A percentile compares a stretch with the other conserved stretches of the same genome.
phyloP scores from a whole-genome alignment of 208 protist genomes.

The Leishmania lainsoni region DNA sequence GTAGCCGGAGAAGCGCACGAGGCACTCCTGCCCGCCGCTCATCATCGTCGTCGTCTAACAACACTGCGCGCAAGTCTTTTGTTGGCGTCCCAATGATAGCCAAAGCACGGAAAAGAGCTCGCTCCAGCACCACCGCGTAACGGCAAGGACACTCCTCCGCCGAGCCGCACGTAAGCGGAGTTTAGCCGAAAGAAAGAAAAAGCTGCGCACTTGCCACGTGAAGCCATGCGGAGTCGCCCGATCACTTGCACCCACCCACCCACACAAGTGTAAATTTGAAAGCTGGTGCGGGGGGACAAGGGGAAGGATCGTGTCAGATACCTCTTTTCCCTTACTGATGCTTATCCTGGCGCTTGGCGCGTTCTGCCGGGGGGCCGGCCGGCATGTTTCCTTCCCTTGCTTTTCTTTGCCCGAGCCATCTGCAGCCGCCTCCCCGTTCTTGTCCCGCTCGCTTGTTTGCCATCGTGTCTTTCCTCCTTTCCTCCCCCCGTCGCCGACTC shows the following conservation, averaged over 20 bases:
- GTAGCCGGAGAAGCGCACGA: neutral
- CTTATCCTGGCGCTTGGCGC: neutral
- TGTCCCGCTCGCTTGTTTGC: neutral
- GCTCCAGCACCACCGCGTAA: neutral
- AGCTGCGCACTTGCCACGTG: neutral
- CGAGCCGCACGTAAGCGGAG: neutral
- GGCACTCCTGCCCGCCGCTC: neutral
- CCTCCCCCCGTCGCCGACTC: too few species aligned
- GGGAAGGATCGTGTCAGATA: neutral
- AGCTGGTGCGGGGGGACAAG: neutral
- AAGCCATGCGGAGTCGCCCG: neutral
- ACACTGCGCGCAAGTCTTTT: neutral
- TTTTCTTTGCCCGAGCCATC: neutral
- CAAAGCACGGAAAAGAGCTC: neutral
- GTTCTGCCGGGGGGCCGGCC: neutral
- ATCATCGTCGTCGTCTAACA: neutral
- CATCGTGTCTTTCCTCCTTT: too few species aligned
- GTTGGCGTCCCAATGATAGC: neutral
- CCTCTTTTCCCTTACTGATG: neutral
- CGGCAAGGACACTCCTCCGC: neutral
- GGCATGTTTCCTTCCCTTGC: neutral
- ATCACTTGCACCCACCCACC: neutral
- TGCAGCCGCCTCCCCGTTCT: neutral
- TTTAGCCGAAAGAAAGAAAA: neutral
- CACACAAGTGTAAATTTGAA: neutral